Conservation (phyloP, 345 rosid genomes). For the Clausena lansium region DNA sequence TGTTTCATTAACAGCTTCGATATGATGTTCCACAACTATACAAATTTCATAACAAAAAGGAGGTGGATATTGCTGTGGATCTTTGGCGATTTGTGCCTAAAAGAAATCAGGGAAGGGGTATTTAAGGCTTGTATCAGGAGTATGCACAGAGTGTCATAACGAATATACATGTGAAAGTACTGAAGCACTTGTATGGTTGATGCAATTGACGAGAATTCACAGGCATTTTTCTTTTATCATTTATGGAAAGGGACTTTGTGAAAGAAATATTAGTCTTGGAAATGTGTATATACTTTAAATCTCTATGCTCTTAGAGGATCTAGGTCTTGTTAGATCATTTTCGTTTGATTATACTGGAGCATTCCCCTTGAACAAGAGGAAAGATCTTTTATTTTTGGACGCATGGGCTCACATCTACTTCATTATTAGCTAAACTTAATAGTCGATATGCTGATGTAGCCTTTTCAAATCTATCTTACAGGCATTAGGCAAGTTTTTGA, state of each 20-base stretch:
- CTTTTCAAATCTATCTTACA: neutral
- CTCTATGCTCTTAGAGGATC: neutral
- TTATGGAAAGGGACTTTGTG: neutral
- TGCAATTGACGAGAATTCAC: neutral
- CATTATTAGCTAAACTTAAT: no score
- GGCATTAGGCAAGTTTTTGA: neutral
- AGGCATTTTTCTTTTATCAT: neutral
- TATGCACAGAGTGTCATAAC: neutral
- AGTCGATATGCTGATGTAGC: no score
- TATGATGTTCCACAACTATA: conserved; percentile 76
- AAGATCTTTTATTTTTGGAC: no score
- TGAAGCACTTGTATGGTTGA: neutral
- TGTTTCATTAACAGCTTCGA: conserved; percentile 51
- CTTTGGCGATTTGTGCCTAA: conserved; percentile 92
- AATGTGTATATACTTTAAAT: neutral
- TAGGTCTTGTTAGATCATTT: neutral
- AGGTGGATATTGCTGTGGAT: conserved; percentile 87
- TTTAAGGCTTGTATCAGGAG: conserved; percentile 4
- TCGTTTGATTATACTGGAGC: neutral
- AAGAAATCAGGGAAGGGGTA: conserved; percentile 16
- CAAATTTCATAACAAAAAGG: conserved; percentile 85
- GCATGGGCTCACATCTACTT: no score
- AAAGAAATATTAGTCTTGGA: neutral
- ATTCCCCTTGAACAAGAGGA: neutral
- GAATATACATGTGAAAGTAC: neutral